phyloP scores from a whole-genome alignment of 1,284 basidiomycete species.

The Mycena citricolor region DNA sequence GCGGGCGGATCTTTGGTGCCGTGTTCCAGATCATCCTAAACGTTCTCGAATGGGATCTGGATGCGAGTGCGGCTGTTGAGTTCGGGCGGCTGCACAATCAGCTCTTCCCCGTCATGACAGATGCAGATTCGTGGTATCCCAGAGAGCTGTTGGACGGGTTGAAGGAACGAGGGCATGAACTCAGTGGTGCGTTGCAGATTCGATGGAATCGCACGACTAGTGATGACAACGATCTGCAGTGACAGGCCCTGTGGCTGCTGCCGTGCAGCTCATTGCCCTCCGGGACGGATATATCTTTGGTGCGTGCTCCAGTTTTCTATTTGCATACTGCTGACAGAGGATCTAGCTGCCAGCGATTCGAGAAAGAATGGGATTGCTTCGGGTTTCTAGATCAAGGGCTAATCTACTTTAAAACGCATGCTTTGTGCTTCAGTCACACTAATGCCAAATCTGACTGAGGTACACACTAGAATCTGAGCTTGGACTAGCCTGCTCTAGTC shows the following conservation, averaged over 20 bases:
- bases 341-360: conserved; percentile 76
- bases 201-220: neutral
- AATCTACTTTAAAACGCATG: too few relatives aligned
- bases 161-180: conserved; percentile 65
- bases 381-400: too few relatives aligned
- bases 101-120: conserved; percentile 67
- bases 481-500: too few relatives aligned
- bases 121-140: conserved; percentile 67
- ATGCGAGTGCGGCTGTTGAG: conserved; percentile 82
- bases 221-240: conserved; percentile 12
- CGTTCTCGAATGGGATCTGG: conserved; percentile 78
- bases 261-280: conserved; percentile 69
- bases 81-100: conserved; percentile 91
- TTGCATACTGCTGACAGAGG: conserved; percentile 1
- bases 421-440: too few relatives aligned
- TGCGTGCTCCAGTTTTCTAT: conserved; percentile 33
- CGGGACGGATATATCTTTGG: conserved; percentile 56
- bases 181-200: conserved; percentile 50
- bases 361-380: conserved; percentile 83
- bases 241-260: conserved; percentile 50
- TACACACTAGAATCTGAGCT: too few relatives aligned
- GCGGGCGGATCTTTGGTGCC: conserved; percentile 81
- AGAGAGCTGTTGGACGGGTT: conserved; percentile 55
- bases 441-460: too few relatives aligned
- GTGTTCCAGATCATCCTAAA: conserved; percentile 84